phyloP scores from a whole-genome alignment of 306 rosid genomes.

The Acacia melanoxylon region DNA sequence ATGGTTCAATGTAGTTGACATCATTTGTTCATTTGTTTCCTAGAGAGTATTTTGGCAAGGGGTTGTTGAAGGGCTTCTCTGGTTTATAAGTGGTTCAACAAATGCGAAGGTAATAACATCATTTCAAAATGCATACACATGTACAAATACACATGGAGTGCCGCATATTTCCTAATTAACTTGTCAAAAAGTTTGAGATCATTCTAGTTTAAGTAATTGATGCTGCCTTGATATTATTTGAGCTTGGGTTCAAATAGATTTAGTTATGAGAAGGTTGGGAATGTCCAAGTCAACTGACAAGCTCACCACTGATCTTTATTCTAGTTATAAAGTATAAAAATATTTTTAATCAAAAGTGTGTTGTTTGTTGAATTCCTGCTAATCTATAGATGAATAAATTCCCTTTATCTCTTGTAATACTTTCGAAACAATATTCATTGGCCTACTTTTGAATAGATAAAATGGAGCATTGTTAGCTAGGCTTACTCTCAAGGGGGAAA shows the following conservation, averaged over 20 bases:
- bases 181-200: neutral
- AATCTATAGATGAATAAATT: neutral
- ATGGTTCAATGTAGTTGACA: constrained; percentile 34
- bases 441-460: neutral
- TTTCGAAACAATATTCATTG: neutral
- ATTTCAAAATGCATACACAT: too few relatives aligned
- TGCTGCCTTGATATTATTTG: constrained; percentile 24
- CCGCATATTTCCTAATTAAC: neutral
- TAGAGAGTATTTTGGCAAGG: constrained; percentile 99
- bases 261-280: constrained; percentile 14
- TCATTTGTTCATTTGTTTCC: constrained; percentile 42
- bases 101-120: constrained; percentile 78
- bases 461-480: neutral
- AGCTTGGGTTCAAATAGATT: constrained; percentile 14
- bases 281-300: neutral
- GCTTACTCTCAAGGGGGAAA: neutral
- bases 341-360: neutral
- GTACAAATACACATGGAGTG: neutral
- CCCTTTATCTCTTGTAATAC: neutral
- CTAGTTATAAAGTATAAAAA: neutral
- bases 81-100: constrained; percentile 98
- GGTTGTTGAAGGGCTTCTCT: constrained; percentile 94
- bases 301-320: neutral
- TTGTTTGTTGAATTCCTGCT: neutral
- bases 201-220: neutral